Evolutionary conservation across 23 red algal genomes (phyloP), one percentile per base, ranked within the genome.

Genomic region (Gracilariopsis chorda): DNA sequence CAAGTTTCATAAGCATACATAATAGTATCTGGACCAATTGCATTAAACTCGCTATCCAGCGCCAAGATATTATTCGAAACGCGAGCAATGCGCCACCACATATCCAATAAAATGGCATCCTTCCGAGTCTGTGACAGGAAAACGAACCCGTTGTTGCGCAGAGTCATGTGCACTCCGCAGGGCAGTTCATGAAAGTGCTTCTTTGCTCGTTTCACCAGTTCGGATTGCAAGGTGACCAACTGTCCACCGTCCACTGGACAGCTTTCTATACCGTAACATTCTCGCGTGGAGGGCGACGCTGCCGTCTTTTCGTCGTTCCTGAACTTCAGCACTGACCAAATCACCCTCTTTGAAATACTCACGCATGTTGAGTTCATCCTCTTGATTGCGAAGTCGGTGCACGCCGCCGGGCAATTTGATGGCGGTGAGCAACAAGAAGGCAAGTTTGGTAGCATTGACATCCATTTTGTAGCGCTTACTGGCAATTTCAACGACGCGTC

Each of bases 281-380:
- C 97, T 83, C 4, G 97, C 94, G 78, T 99, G 97, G 39, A 99
- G 73, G 8, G 93, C 90, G 28, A 96, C 95, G n/a, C 58, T 56
- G 11, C 93, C 97, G 52, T 99, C 97, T 35, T 88, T 57, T 33
- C 89, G 69, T 25, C 94, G 69, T 36, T 99, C 97, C 83, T 99
- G 97, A 9, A 99, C 93, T 41, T 99, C 97, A 1, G 97, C 97
- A 28, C 83, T 91, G 10, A 99, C 88, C 35, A 96, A 61, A 53
- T 99, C 97, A 24, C 86, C 87, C 68, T 99, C 93, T 36, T 73
- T 77, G 48, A 87, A 96, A 49, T 96, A 86, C 42, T 85, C 62
- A 2, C 97, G 90, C 97, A 99, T 99, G 72, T 99, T 99, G 7
- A 96, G 76, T 52, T 99, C 97, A 60, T 99, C 97, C 24, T 94